These are phyloP conservation scores for Apophysomyces ossiformis DNA, from an alignment of 371 early-diverging fungal genomes.

Conservation along the genomic window DNA sequence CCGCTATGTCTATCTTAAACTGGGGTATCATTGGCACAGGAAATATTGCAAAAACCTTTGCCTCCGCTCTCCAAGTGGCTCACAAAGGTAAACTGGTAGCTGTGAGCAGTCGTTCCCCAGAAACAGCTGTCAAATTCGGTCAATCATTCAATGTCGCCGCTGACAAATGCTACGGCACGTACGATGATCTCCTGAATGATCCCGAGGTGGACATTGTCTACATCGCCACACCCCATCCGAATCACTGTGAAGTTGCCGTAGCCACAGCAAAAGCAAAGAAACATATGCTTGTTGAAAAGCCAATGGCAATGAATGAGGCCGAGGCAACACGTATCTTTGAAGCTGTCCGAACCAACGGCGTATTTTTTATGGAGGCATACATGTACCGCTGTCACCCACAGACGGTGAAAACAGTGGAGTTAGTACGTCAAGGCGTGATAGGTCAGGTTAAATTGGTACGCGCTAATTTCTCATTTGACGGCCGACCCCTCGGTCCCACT, in stretches of 20 bases:
- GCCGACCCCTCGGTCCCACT: conserved; percentile 32
- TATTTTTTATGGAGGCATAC: conserved; percentile 56
- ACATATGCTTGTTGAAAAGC: conserved; percentile 57
- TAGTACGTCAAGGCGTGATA: conserved; percentile 35
- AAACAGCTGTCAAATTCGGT: conserved; percentile 40
- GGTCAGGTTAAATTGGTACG: conserved; percentile 46
- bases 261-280: conserved; percentile 41
- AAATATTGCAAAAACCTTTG: conserved; percentile 53
- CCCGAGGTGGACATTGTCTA: conserved; percentile 51
- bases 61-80: conserved; percentile 34
- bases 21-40: conserved; percentile 60
- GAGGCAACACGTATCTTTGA: conserved; percentile 42
- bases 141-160: conserved; percentile 26
- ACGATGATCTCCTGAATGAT: conserved; percentile 37
- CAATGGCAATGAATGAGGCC: conserved; percentile 48
- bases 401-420: conserved; percentile 34
- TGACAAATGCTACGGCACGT: conserved; percentile 34
- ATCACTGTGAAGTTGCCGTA: conserved; percentile 45
- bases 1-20: conserved; percentile 28
- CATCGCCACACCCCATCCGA: conserved; percentile 52
- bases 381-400: conserved; percentile 60
- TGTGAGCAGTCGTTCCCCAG: conserved; percentile 45
- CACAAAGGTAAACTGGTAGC: conserved; percentile 41
- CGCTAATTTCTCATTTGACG: conserved; percentile 48
- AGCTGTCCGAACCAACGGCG: conserved; percentile 29